Conservation (phyloP, 768 basidiomycete genomes). For the Termitomyces bulborhizus region DNA sequence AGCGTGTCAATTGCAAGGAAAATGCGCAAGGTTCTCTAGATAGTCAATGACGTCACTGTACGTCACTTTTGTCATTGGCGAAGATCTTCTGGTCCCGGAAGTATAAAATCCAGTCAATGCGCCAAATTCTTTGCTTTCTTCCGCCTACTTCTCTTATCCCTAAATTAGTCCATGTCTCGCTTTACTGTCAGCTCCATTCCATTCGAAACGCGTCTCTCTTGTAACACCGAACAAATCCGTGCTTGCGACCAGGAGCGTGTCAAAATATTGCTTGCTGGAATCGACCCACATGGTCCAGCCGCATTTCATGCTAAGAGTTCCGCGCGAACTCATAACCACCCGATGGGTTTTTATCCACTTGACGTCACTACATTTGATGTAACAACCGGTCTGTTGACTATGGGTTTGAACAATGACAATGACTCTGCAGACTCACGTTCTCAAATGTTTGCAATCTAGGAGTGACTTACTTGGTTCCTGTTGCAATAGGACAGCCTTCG, state of each 20-base stretch:
- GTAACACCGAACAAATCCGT: conserved; percentile 42
- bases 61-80: not conserved
- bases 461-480: conserved; percentile 47
- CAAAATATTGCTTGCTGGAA: conserved; percentile 45
- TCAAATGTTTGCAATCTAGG: conserved; percentile 3
- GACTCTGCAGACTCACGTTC: not conserved
- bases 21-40: not conserved
- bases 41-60: conserved; percentile 2
- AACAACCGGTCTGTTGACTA: conserved; percentile 25
- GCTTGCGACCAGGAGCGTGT: conserved; percentile 50
- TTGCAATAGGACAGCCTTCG: conserved; percentile 47
- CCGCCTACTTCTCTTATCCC: not conserved
- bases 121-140: not conserved
- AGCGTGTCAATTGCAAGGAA: not conserved
- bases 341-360: conserved; percentile 28
- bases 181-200: conserved; percentile 31
- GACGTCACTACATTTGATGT: conserved; percentile 42
- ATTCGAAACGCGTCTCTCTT: conserved; percentile 38
- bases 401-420: not conserved
- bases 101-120: not conserved
- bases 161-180: conserved; percentile 27
- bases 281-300: conserved; percentile 48
- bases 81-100: conserved; percentile 3
- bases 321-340: not conserved
- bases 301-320: conserved; percentile 23